Percentiles rank a stretch among this genome's conserved stretches.
Evolutionary conservation across 2,329 filamentous ascomycete species (phyloP).

Genomic region (Pseudogymnoascus sp.): DNA sequence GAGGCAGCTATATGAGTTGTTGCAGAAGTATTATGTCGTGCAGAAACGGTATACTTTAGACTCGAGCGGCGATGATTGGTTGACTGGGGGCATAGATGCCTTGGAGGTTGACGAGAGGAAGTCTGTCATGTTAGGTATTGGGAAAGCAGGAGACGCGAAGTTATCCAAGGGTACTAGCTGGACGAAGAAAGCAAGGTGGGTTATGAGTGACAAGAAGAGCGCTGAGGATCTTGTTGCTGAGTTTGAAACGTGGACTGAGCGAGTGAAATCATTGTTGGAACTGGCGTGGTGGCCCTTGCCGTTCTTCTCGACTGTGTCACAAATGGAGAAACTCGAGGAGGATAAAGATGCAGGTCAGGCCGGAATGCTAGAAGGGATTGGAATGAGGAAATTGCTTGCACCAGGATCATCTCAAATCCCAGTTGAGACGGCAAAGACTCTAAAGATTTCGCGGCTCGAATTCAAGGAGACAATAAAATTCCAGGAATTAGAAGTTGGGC

Average conservation of each 20-base stretch:
- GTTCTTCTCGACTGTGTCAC: background rate
- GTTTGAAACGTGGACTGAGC: background rate
- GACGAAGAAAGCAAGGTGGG: background rate
- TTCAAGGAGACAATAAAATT: background rate
- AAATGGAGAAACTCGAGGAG: conserved; percentile 1
- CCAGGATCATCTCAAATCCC: background rate
- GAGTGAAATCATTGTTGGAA: background rate
- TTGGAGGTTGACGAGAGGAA: background rate
- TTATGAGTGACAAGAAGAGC: background rate
- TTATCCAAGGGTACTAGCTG: background rate
- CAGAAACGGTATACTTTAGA: background rate
- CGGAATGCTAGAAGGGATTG: background rate
- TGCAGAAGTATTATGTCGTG: background rate
- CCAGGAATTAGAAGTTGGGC: background rate
- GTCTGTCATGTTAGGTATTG: background rate
- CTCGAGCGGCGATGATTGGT: background rate
- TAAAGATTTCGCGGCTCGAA: background rate
- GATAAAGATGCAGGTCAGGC: background rate
- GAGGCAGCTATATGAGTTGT: conserved; percentile 3
- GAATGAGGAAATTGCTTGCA: background rate
- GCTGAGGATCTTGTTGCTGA: background rate
- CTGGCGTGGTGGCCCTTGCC: background rate
- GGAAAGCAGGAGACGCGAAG: background rate
- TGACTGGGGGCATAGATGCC: background rate
- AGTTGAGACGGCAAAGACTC: background rate